phyloP scores from a whole-genome alignment of 495 filamentous ascomycete genomes.

The Penicillium mononematosum region DNA sequence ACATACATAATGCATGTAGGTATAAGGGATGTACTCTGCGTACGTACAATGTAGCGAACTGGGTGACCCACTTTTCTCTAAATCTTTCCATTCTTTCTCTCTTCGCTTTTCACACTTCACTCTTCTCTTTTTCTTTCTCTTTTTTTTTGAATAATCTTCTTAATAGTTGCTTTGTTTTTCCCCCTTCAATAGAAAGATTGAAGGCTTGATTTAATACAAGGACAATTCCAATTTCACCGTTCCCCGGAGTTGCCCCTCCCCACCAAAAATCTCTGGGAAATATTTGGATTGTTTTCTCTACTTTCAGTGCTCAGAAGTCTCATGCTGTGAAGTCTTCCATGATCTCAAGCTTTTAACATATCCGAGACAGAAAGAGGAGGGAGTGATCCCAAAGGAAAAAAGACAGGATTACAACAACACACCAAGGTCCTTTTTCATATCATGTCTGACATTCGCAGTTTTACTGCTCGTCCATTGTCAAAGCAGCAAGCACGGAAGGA shows the following conservation, averaged over 20 bases:
- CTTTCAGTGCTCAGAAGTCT: no score
- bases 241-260: conserved; percentile 1
- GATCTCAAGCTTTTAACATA: background rate
- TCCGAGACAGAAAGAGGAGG: no score
- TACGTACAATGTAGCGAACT: no score
- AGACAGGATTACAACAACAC: background rate
- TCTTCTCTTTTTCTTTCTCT: background rate
- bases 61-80: background rate
- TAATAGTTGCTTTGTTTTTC: background rate
- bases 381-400: background rate
- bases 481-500: conserved; percentile 49
- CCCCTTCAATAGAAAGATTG: background rate
- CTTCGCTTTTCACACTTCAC: background rate
- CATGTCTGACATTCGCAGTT: conserved; percentile 46
- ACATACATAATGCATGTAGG: background rate
- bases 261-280: background rate
- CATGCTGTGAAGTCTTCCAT: background rate
- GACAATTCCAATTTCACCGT: no score
- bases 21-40: no score
- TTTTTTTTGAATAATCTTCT: background rate
- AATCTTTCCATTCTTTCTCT: background rate
- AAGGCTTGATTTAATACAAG: no score
- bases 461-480: conserved; percentile 54
- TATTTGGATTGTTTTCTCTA: no score
- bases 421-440: background rate